Evolutionary conservation across 75 land plant genomes (phyloP).

Genomic region (Pseudotsuga menziesii): DNA sequence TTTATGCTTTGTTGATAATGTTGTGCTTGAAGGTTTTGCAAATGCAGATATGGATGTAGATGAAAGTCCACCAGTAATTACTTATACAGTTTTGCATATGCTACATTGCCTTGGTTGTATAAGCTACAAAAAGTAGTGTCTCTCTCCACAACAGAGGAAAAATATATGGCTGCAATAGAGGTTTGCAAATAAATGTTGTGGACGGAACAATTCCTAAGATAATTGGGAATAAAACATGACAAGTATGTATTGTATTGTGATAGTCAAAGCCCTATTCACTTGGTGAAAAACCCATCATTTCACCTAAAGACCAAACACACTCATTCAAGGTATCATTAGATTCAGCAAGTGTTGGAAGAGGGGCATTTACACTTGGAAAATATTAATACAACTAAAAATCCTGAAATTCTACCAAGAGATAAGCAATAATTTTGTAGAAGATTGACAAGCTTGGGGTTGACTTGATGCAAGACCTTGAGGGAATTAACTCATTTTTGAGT

Average conservation of each 20-base stretch:
- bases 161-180: conserved; percentile 3
- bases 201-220: neutral
- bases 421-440: no score
- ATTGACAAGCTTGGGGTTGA: no score
- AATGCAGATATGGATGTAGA: neutral
- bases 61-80: conserved; percentile 2
- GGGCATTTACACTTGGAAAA: no score
- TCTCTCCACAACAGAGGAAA: neutral
- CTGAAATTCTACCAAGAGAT: no score
- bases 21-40: no score
- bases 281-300: neutral
- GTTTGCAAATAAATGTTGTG: conserved; percentile 5
- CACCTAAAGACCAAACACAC: conserved; percentile 7
- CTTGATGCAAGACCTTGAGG: no score
- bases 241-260: neutral
- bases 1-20: no score
- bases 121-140: conserved; percentile 6
- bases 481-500: no score
- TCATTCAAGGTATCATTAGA: neutral
- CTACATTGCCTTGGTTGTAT: neutral
- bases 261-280: conserved; percentile 12
- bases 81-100: neutral
- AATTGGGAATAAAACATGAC: neutral
- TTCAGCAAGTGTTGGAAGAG: no score
- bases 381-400: no score